Evolutionary conservation across 2,329 filamentous ascomycete species (phyloP).

Genomic region (Leptographium flavum): DNA sequence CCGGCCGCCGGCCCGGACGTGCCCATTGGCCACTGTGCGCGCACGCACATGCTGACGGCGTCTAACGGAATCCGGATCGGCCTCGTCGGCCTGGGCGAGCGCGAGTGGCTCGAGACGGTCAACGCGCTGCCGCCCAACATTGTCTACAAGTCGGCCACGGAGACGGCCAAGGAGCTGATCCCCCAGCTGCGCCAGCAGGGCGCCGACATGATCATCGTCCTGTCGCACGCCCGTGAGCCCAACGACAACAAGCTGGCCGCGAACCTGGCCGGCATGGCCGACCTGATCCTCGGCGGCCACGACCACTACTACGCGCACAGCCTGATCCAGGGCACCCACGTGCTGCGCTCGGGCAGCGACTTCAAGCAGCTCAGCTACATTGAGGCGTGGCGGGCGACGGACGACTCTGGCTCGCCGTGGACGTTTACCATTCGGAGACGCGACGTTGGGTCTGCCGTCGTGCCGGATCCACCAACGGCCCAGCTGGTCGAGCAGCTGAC

Average conservation of each 20-base stretch:
- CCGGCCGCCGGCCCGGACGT: slow-evolving; percentile 62
- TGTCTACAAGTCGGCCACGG: slow-evolving; percentile 65
- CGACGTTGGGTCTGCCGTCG: slow-evolving; percentile 56
- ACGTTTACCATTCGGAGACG: slow-evolving; percentile 64
- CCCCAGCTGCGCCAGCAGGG: slow-evolving; percentile 60
- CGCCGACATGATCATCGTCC: slow-evolving; percentile 67
- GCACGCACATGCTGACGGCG: slow-evolving; percentile 62
- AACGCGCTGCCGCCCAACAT: slow-evolving; percentile 72
- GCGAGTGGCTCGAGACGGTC: slow-evolving; percentile 82
- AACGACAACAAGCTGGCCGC: slow-evolving; percentile 79
- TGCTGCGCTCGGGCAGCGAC: slow-evolving; percentile 77
- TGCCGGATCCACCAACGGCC: slow-evolving; percentile 46
- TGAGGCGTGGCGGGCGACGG: slow-evolving; percentile 47
- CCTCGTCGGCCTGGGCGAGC: slow-evolving; percentile 71
- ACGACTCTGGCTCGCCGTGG: slow-evolving; percentile 36
- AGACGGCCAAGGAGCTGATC: slow-evolving; percentile 61
- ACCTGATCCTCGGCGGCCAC: slow-evolving; percentile 78
- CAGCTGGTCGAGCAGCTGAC: slow-evolving; percentile 55
- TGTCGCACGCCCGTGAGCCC: slow-evolving; percentile 77
- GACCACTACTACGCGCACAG: slow-evolving; percentile 79
- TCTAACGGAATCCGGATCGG: slow-evolving; percentile 80
- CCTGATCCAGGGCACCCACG: slow-evolving; percentile 64
- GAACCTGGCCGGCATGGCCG: slow-evolving; percentile 58
- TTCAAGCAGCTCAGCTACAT: slow-evolving; percentile 89
- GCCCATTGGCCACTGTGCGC: slow-evolving; percentile 60